Base-by-base conservation (phyloP, 306 rosid genomes). In the Boehmeria nivea region DNA sequence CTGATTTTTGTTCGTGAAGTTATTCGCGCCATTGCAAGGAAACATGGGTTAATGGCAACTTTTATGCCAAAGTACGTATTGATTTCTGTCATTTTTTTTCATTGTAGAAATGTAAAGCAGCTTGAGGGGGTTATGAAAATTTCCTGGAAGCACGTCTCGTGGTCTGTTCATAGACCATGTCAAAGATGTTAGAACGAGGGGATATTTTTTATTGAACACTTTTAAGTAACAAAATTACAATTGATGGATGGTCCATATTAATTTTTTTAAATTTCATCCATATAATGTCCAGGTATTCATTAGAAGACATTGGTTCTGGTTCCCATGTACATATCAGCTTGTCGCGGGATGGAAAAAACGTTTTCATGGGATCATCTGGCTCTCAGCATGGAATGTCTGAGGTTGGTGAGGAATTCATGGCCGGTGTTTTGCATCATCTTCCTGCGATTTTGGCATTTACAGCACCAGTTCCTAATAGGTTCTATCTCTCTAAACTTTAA, bases 391-490 rank as follows among this genome's bases (percentile, higher is more conserved):
- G 95, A 62, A 82, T 90, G 65, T 90, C 98, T 48, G 68, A 69
- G 12, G 14, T 71, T 22, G 98, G 98, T 50, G 68, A 82, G 66
- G 78, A 82, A 66, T 90, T 87, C 70, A 84, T 90, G 98, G 98
- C 98, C 8, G 98, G 98, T 53, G 89, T 90, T 68, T 67, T 87
- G 18, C 51, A 78, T 67, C 88, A 84, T 70, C 83, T 90, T 63
- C 81, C 95, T 49, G 70, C 90, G 11, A 46, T 87, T 68, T 72
- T 85, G 76, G 89, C 94, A 44, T 84, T 90, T 76, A 49, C 73
- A 44, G 94, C 98, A 12, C 87, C 98, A 31, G 50, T 82, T 65
- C 98, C 98, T 57, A 84, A 81, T 61, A 90, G 98, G 98, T 90
- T 68, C 18, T 59, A 65, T 63, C 62, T 62, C 43, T 16, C 43